These are phyloP conservation scores for Tetrapisispora pingtungensis DNA, from an alignment of 805 yeast genomes.

Conservation along the genomic window DNA sequence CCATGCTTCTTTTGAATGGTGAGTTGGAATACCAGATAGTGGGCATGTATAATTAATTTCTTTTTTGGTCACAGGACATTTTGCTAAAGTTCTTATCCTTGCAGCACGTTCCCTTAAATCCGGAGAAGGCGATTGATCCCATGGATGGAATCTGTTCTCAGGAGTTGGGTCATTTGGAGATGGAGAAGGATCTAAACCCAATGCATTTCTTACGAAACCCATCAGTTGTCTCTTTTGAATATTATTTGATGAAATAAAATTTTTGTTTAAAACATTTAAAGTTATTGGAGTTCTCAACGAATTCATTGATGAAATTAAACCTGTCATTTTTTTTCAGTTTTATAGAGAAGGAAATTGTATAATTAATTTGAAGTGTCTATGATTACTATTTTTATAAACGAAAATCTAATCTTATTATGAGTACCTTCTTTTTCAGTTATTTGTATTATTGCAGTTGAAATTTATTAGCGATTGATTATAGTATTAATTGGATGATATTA, in stretches of 20 bases:
- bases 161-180: slow-evolving; percentile 59
- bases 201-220: slow-evolving; percentile 36
- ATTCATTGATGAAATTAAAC: not conserved
- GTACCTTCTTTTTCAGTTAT: no score
- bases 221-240: slow-evolving; percentile 23
- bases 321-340: no score
- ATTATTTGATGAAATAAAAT: not conserved
- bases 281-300: not conserved
- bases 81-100: slow-evolving; percentile 72
- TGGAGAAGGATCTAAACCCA: slow-evolving; percentile 54
- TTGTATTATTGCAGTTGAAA: no score
- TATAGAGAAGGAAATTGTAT: no score
- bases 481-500: no score
- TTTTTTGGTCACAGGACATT: slow-evolving; percentile 80
- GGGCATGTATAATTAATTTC: slow-evolving; percentile 86
- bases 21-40: slow-evolving; percentile 91
- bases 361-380: no score
- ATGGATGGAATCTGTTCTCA: slow-evolving; percentile 66
- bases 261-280: not conserved
- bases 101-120: slow-evolving; percentile 89
- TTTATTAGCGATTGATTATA: no score
- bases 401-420: no score
- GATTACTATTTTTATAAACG: no score
- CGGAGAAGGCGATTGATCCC: slow-evolving; percentile 88
- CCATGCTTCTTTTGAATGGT: slow-evolving; percentile 86